Percentiles rank a stretch among this genome's conserved stretches.
Conservation (phyloP, 345 rosid genomes). For the Hypericum perforatum region DNA sequence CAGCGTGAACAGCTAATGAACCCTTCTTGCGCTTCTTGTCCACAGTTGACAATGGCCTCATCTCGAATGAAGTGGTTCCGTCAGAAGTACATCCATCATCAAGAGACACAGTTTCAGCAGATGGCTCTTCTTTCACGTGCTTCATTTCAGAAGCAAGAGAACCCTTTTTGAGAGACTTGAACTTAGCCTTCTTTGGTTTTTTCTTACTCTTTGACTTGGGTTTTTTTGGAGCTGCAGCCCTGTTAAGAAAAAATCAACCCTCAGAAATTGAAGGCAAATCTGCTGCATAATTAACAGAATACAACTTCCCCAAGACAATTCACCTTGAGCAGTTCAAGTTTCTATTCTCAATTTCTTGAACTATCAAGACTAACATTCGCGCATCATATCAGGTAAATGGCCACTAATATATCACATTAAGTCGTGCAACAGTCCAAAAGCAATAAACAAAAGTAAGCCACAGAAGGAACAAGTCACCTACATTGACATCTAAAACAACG, state of each 20-base stretch:
- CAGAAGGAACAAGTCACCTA: no score
- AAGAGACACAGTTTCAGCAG: constrained; percentile 34
- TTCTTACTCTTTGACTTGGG: constrained; percentile 71
- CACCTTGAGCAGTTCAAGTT: no score
- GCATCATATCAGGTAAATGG: no score
- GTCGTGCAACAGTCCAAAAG: no score
- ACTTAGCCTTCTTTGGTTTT: constrained; percentile 84
- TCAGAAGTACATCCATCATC: constrained; percentile 35
- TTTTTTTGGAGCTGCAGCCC: constrained; percentile 43
- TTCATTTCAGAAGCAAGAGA: constrained; percentile 56
- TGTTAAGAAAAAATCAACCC: constrained; percentile 19
- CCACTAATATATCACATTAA: no score
- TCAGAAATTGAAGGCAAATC: no score
- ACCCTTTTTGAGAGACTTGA: constrained; percentile 84
- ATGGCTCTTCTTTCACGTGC: constrained; percentile 40
- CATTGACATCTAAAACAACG: no score
- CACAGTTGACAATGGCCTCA: constrained; percentile 26
- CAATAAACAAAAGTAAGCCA: no score
- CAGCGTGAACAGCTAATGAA: constrained; percentile 30
- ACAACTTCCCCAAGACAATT: no score
- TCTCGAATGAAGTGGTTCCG: constrained; percentile 45
- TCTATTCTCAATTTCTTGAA: no score
- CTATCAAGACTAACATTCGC: no score
- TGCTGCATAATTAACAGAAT: no score
- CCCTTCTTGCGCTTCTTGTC: constrained; percentile 62